A percentile compares a stretch with the other conserved stretches of the same genome.
phyloP scores from a whole-genome alignment of 2,329 filamentous ascomycete genomes.

The Annulohypoxylon truncatum region DNA sequence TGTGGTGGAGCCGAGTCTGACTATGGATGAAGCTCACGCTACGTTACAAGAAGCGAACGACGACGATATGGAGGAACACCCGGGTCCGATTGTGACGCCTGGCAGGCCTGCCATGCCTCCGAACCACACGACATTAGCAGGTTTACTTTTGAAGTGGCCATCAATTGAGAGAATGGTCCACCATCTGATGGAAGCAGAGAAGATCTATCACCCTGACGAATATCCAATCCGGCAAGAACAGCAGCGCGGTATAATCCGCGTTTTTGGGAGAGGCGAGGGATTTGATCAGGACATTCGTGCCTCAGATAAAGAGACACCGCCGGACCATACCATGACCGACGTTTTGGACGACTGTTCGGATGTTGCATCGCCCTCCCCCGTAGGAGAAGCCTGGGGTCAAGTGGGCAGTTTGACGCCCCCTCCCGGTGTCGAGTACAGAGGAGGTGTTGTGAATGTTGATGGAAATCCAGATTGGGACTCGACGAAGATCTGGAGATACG shows the following conservation, averaged over 20 bases:
- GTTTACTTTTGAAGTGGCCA: slow-evolving; percentile 80
- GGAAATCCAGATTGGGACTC: slow-evolving; percentile 67
- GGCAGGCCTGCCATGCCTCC: slow-evolving; percentile 79
- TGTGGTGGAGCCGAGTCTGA: slow-evolving; percentile 43
- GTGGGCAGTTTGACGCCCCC: slow-evolving; percentile 63
- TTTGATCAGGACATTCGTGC: slow-evolving; percentile 64
- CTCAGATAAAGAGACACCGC: slow-evolving; percentile 56
- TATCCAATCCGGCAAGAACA: slow-evolving; percentile 84
- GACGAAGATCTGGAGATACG: slow-evolving; percentile 63
- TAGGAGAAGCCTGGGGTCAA: slow-evolving; percentile 68
- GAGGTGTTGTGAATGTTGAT: slow-evolving; percentile 55
- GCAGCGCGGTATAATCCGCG: slow-evolving; percentile 75
- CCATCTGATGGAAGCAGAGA: slow-evolving; percentile 59
- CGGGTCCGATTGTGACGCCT: slow-evolving; percentile 63
- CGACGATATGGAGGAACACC: slow-evolving; percentile 63
- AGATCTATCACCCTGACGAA: slow-evolving; percentile 69
- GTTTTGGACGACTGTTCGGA: slow-evolving; percentile 61
- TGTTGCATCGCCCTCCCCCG: slow-evolving; percentile 64
- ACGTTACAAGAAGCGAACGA: slow-evolving; percentile 53
- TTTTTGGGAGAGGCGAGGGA: slow-evolving; percentile 85
- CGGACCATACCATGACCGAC: slow-evolving; percentile 52
- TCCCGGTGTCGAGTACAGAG: slow-evolving; percentile 51
- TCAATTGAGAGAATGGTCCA: slow-evolving; percentile 74
- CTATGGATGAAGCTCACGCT: slow-evolving; percentile 48
- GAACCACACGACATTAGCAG: slow-evolving; percentile 91